phyloP scores from a whole-genome alignment of 129 eudicot genomes.

The Tagetes erecta region DNA sequence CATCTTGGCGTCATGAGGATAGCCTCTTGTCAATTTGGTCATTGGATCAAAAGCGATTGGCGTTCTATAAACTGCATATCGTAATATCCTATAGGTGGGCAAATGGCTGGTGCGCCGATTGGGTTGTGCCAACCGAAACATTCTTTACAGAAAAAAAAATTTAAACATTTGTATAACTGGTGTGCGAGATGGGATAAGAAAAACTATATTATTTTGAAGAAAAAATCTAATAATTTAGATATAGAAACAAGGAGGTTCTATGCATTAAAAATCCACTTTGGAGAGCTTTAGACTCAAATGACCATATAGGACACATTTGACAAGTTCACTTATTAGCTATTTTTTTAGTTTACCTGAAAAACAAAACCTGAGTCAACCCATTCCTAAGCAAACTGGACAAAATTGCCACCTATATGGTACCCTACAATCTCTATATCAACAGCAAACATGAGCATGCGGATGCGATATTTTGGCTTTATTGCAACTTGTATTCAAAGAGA shows the following conservation, averaged over 20 bases:
- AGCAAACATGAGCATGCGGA: neutral
- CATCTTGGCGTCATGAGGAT: neutral
- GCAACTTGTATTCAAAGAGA: neutral
- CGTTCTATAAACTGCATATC: neutral
- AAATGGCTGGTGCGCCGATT: neutral
- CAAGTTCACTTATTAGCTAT: neutral
- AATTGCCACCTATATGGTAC: neutral
- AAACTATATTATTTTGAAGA: neutral
- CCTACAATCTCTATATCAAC: neutral
- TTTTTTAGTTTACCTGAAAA: neutral
- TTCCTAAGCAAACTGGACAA: neutral
- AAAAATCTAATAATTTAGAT: neutral
- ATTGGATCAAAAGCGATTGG: neutral
- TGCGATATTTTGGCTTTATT: neutral
- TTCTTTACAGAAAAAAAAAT: neutral
- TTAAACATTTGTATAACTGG: neutral
- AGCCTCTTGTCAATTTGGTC: neutral
- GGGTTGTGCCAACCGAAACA: neutral
- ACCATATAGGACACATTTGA: neutral
- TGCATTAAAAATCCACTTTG: neutral
- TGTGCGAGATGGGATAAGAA: neutral
- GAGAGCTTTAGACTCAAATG: neutral
- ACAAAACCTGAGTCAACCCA: neutral
- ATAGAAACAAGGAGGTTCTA: neutral
- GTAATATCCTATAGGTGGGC: conserved; percentile 1